These are phyloP conservation scores for Chenopodium suecicum DNA, from an alignment of 148 eudicot species.

Conservation along the genomic window DNA sequence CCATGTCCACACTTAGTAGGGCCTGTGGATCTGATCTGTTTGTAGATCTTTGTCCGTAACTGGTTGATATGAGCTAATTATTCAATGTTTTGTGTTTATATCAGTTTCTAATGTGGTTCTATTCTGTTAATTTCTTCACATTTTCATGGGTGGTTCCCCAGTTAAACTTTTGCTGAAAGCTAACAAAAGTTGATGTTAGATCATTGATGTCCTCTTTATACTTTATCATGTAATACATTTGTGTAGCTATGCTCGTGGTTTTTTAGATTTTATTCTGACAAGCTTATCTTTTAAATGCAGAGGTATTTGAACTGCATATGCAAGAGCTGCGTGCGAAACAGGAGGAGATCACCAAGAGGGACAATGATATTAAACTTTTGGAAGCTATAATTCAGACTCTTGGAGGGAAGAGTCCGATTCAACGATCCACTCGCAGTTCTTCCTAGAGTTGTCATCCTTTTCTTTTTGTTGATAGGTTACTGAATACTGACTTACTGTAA, in stretches of 20 bases:
- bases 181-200: neutral
- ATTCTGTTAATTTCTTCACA: neutral
- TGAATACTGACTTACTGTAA: too few relatives aligned
- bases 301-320: constrained; percentile 89
- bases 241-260: neutral
- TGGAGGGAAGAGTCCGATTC: constrained; percentile 59
- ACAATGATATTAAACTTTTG: constrained; percentile 77
- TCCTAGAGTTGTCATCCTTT: constrained; percentile 11
- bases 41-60: neutral
- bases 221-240: neutral
- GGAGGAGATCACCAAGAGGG: constrained; percentile 81
- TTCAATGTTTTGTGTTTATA: neutral
- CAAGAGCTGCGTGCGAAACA: constrained; percentile 86
- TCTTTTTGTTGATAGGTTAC: neutral
- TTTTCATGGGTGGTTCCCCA: neutral
- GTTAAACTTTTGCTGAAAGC: neutral
- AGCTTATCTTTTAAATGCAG: constrained; percentile 41
- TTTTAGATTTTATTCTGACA: neutral
- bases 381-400: constrained; percentile 94
- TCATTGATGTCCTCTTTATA: neutral
- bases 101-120: neutral
- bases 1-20: neutral
- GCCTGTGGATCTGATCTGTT: neutral
- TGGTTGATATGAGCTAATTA: neutral
- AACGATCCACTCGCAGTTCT: constrained; percentile 23